Base-by-base conservation (phyloP, 495 filamentous ascomycete species). In the Aspergillus sclerotioniger region DNA sequence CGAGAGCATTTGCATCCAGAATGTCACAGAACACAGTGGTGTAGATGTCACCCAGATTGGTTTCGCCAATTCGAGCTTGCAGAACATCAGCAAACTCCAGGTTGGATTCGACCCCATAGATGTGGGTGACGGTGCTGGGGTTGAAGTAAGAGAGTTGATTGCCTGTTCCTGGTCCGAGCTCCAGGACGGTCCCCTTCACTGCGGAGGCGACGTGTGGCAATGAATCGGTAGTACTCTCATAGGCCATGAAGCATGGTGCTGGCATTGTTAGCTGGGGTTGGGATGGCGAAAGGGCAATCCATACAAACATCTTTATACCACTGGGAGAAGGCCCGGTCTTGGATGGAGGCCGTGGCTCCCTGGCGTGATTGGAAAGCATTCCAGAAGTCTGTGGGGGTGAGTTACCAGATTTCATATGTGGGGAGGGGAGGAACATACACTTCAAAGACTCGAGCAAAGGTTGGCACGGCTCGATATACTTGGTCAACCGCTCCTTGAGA, bases 91-190 rank as follows among this genome's bases (percentile, higher is more conserved):
- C 37, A 35, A 65, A 76, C 20, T 57, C 20, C 2, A 58, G 45
- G 52, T 78, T 79, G 3, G 78, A 77, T 20, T 82, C 80, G 37
- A 82, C 58, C 25, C 68, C 79, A 49, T 76, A 81, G 9, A 82
- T 62, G 3, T 51, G 54, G 0, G 59, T 57, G n/a, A 82, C 63
- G 8, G 62, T 61, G 15, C 59, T 62, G 10, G 56, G 17, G 60
- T 76, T 68, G 31, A 66, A 78, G 29, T 73, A 76, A 4, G 69
- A 67, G 2, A 82, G 62, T 25, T 81, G 80, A 37, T 75, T 76
- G 0, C 80, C 80, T 43, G 68, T 60, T 7, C 78, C 80, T 3
- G 79, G 74, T 32, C 80, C 80, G 7, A 82, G 67, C 57, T 83
- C 80, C 43, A 83, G 68, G 32, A 82, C 60, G 8, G 64, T 60